These are phyloP conservation scores for Nissolia schottii DNA, from an alignment of 306 rosid species.

Conservation along the genomic window DNA sequence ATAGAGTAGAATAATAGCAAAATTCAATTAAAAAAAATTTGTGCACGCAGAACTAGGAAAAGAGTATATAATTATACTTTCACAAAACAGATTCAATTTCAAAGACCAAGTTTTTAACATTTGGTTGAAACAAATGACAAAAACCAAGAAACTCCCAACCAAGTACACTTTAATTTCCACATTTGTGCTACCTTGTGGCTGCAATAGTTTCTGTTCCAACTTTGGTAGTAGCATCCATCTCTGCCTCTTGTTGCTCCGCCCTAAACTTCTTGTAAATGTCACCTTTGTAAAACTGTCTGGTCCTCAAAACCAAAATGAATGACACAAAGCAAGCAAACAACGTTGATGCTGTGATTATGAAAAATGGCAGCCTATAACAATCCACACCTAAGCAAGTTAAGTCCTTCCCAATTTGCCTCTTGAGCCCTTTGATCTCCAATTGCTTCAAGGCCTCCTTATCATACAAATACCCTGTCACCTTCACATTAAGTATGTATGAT, in stretches of 20 bases:
- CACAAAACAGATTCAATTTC: not conserved
- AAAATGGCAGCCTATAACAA: constrained; percentile 49
- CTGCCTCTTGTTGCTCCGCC: constrained; percentile 9
- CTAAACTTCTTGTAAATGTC: constrained; percentile 56
- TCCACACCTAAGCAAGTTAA: constrained; percentile 44
- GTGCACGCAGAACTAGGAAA: not conserved
- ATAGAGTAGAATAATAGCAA: too few species aligned
- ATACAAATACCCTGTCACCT: constrained; percentile 51
- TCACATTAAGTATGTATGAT: constrained; percentile 51
- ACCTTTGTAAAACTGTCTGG: constrained; percentile 48
- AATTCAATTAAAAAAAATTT: too few species aligned
- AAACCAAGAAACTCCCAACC: not conserved
- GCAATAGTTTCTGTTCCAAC: not conserved
- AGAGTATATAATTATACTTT: not conserved
- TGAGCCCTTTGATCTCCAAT: constrained; percentile 31
- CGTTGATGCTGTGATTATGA: constrained; percentile 44
- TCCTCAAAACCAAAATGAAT: constrained; percentile 48
- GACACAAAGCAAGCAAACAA: constrained; percentile 48
- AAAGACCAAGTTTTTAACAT: too few species aligned
- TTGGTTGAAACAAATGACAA: not conserved
- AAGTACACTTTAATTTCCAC: not conserved
- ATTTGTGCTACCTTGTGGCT: not conserved
- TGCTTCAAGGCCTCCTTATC: constrained; percentile 59
- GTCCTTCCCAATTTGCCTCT: constrained; percentile 36
- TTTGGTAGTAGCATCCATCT: not conserved